Base-by-base conservation (phyloP, 2,329 filamentous ascomycete species). In the Aspergillus hiratsukae region DNA sequence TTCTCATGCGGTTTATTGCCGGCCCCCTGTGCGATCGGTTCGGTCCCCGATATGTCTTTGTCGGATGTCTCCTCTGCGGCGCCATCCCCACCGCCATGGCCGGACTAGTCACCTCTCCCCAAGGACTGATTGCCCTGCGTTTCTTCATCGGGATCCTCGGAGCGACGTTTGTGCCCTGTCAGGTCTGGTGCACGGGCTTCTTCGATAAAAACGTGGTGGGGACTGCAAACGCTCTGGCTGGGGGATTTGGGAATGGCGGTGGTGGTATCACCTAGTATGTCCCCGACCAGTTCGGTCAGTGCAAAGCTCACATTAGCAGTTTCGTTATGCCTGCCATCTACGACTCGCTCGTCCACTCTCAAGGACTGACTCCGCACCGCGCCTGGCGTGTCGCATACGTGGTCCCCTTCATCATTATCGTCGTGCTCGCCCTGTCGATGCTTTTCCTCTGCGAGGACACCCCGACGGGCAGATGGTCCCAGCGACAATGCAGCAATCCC, bases 181-280 rank as follows among this genome's bases (percentile, higher is more conserved):
- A 95, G 70, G 92, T 96, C 6, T 96, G 91, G 90, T 90, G 88
- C 9, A 96, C 91, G 0, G 90, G 87, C 0, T 96, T 96, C 79
- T 96, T 91, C 71, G 91, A 97, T 76, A 94, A 92, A 78, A 94
- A 92, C 66, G 82, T 96, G 23, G 88, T 96, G 19, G 92, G 92
- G 49, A 92, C 90, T 5, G 90, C 91, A 58, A 97, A 96, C 69
- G 88, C 90, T 2, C 75, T 96, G 19, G 87, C 91, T 1, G 92
- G 87, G 43, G 92, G 92, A 14, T 87, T 89, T 77, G 92, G 91
- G 52, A 96, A 96, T 65, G 83, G 90, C 28, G 91, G 92, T 57
- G 92, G 91, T 60, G 92, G 92, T 55, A 88, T 96, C 63, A 96
- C 91, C 1, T 96, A 96, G 72, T 73, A 65, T 27, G 68, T 58